Conservation (phyloP, 2,329 filamentous ascomycete species). For the Calonectria montana region DNA sequence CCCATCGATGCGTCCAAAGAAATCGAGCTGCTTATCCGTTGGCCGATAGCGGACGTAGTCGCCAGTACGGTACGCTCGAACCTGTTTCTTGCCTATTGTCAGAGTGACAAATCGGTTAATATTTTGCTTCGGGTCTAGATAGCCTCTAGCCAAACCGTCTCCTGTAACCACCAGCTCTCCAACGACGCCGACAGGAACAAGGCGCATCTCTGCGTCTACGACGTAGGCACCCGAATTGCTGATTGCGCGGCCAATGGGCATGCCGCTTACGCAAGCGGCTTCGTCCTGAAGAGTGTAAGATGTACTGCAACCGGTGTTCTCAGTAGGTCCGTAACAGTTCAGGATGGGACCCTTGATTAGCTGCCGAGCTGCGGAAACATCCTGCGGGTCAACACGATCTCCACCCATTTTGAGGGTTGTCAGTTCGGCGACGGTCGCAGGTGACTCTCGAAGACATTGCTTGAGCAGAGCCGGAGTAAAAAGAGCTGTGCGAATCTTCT, state of each 20-base stretch:
- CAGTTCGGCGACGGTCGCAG: neutral
- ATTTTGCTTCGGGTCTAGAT: neutral
- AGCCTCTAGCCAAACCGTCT: neutral
- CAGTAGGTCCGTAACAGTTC: neutral
- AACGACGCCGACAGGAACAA: neutral
- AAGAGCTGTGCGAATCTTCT: neutral
- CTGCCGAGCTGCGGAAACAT: neutral
- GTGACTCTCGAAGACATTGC: neutral
- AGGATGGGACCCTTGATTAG: neutral
- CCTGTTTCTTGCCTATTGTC: neutral
- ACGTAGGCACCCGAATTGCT: neutral
- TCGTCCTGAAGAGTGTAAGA: neutral
- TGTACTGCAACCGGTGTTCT: neutral
- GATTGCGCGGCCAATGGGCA: neutral
- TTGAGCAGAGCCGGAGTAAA: neutral
- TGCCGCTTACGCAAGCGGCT: neutral
- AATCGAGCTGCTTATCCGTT: neutral
- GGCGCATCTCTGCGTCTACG: neutral
- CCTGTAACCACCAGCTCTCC: neutral
- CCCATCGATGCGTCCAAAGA: slow-evolving; percentile 36
- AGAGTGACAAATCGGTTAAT: neutral
- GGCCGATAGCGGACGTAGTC: neutral
- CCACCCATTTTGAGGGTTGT: neutral
- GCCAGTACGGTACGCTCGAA: neutral
- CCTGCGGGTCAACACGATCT: neutral